These are phyloP conservation scores for Teratosphaeria pseudoeucalypti DNA, from an alignment of 2,329 filamentous ascomycete genomes.

Conservation along the genomic window DNA sequence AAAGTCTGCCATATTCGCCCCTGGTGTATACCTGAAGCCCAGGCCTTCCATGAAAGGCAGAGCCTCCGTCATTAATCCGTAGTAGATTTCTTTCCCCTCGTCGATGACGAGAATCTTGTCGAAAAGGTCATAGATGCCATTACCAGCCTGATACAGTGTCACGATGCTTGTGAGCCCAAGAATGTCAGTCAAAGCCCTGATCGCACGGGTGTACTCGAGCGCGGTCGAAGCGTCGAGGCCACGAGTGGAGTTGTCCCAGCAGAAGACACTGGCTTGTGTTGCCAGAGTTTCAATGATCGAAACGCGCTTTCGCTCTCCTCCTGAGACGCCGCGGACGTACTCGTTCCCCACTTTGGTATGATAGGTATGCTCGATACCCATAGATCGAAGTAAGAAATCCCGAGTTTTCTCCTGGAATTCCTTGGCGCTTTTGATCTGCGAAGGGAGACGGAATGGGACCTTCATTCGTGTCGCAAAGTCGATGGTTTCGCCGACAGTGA, in stretches of 20 bases:
- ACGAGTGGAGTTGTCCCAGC: slow-evolving; percentile 58
- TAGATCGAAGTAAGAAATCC: slow-evolving; percentile 71
- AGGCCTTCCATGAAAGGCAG: slow-evolving; percentile 54
- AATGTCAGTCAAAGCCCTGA: slow-evolving; percentile 56
- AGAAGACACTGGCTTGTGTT: slow-evolving; percentile 49
- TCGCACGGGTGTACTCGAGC: slow-evolving; percentile 41
- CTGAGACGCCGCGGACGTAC: slow-evolving; percentile 55
- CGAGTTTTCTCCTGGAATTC: slow-evolving; percentile 48
- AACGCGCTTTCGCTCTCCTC: slow-evolving; percentile 59
- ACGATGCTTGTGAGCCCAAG: slow-evolving; percentile 51
- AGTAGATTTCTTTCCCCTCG: slow-evolving; percentile 55
- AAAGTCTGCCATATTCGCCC: slow-evolving; percentile 56
- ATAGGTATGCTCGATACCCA: slow-evolving; percentile 73
- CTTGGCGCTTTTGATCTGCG: slow-evolving; percentile 47
- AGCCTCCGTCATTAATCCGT: slow-evolving; percentile 49
- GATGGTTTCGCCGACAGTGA: slow-evolving; percentile 81
- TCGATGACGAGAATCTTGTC: slow-evolving; percentile 72
- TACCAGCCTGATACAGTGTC: slow-evolving; percentile 59
- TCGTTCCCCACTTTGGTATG: slow-evolving; percentile 67
- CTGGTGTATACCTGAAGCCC: slow-evolving; percentile 52
- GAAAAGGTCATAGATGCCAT: slow-evolving; percentile 66
- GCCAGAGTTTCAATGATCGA: slow-evolving; percentile 65
- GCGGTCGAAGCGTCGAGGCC: slow-evolving; percentile 58
- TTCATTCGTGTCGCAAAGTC: slow-evolving; percentile 78
- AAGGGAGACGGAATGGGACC: slow-evolving; percentile 42